Percentiles rank a stretch among this genome's conserved stretches.
Evolutionary conservation across 2,329 filamentous ascomycete species (phyloP).

Genomic region (Stagonosporopsis tanaceti): DNA sequence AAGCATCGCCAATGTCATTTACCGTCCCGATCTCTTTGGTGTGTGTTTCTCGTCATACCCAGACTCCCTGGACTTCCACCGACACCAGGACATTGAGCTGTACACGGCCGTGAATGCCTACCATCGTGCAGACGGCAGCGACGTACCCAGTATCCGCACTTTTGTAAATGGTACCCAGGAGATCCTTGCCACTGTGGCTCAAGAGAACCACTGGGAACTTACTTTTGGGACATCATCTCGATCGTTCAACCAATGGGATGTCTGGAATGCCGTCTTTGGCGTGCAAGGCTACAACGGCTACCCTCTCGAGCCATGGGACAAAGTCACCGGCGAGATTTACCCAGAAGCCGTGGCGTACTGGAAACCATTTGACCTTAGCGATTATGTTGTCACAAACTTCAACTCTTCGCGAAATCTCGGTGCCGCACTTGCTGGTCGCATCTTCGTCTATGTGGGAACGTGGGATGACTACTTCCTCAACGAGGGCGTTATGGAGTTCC

Average conservation of each 20-base stretch:
- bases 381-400: slow-evolving; percentile 47
- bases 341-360: slow-evolving; percentile 48
- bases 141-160: slow-evolving; percentile 42
- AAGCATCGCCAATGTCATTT: slow-evolving; percentile 48
- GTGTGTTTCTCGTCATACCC: slow-evolving; percentile 50
- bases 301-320: slow-evolving; percentile 52
- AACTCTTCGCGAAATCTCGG: slow-evolving; percentile 45
- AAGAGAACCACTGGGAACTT: slow-evolving; percentile 52
- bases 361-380: slow-evolving; percentile 48
- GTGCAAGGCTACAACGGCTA: slow-evolving; percentile 50
- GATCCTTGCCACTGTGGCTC: slow-evolving; percentile 34
- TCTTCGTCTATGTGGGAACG: slow-evolving; percentile 48
- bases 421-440: slow-evolving; percentile 38
- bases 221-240: slow-evolving; percentile 47
- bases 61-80: slow-evolving; percentile 49
- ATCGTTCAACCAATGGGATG: slow-evolving; percentile 48
- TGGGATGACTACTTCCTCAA: slow-evolving; percentile 50
- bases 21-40: slow-evolving; percentile 50
- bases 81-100: slow-evolving; percentile 49
- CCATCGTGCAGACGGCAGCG: slow-evolving; percentile 36
- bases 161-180: slow-evolving; percentile 38
- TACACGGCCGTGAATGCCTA: slow-evolving; percentile 45
- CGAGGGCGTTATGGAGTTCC: slow-evolving; percentile 48
- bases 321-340: slow-evolving; percentile 51
- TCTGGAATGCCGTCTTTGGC: slow-evolving; percentile 51